Evolutionary conservation across 139 green algal species (phyloP).

Genomic region (Chlorella vulgaris): DNA sequence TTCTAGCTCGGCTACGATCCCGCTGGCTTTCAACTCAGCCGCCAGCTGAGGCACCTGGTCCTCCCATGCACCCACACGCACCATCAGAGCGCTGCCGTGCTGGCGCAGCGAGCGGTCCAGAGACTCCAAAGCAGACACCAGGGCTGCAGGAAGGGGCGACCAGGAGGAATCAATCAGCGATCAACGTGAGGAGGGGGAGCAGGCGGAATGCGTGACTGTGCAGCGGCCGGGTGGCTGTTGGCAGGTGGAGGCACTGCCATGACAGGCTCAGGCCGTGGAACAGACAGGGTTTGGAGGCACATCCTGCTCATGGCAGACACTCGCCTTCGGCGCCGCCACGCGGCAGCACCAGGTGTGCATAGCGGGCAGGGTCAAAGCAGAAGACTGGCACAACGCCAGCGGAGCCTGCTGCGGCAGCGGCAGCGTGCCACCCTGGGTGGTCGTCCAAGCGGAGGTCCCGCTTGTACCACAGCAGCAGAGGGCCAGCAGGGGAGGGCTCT

Average conservation of each 20-base stretch:
- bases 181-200: no score
- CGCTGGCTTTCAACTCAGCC: constrained; percentile 12
- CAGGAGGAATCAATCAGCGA: not conserved
- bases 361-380: constrained; percentile 53
- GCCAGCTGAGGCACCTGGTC: constrained; percentile 44
- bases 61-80: constrained; percentile 50
- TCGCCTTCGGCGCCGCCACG: constrained; percentile 11
- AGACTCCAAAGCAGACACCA: constrained; percentile 47
- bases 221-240: no score
- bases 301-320: not conserved
- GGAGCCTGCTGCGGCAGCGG: constrained; percentile 12
- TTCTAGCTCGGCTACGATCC: constrained; percentile 67
- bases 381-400: constrained; percentile 59
- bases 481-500: not conserved
- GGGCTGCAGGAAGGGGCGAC: constrained; percentile 2
- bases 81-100: constrained; percentile 60
- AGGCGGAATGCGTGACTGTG: no score
- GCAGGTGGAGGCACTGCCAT: no score
- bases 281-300: no score
- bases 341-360: constrained; percentile 31
- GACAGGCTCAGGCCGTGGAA: no score
- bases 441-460: constrained; percentile 82
- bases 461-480: constrained; percentile 78
- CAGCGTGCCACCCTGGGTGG: constrained; percentile 69
- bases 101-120: constrained; percentile 51